Percentiles rank a stretch among this genome's conserved stretches.
Evolutionary conservation across 2,329 filamentous ascomycete species (phyloP).

Genomic region (Karstenula rhodostoma): DNA sequence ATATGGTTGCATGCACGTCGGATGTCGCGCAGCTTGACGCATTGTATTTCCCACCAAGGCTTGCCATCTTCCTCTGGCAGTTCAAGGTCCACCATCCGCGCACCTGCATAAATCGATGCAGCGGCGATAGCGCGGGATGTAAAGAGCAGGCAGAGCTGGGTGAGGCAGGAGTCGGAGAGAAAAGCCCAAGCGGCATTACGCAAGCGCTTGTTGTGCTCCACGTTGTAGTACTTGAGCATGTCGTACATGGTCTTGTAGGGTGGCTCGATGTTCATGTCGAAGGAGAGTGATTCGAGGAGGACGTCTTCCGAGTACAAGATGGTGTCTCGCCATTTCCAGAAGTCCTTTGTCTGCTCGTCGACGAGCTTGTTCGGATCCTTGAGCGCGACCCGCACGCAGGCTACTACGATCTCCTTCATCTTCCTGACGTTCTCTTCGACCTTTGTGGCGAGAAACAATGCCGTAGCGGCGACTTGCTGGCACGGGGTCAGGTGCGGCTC

Average conservation of each 20-base stretch:
- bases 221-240: conserved; percentile 74
- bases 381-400: conserved; percentile 91
- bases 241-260: conserved; percentile 87
- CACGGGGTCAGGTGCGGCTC: conserved; percentile 16
- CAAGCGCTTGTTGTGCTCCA: conserved; percentile 81
- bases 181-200: conserved; percentile 93
- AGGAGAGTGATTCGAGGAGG: conserved; percentile 89
- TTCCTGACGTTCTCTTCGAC: conserved; percentile 97
- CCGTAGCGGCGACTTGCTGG: conserved; percentile 83
- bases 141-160: conserved; percentile 82
- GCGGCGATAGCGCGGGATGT: conserved; percentile 83
- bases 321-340: conserved; percentile 96
- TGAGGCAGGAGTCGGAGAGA: conserved; percentile 88
- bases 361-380: conserved; percentile 90
- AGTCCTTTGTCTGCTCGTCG: conserved; percentile 97
- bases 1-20: conserved; percentile 78
- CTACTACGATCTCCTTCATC: conserved; percentile 92
- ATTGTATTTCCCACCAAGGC: conserved; percentile 87
- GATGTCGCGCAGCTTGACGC: conserved; percentile 75
- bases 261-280: conserved; percentile 89
- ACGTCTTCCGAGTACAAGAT: conserved; percentile 92
- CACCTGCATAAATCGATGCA: conserved; percentile 85
- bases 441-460: conserved; percentile 94
- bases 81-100: conserved; percentile 74
- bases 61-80: conserved; percentile 76